phyloP scores from a whole-genome alignment of 2,329 filamentous ascomycete genomes.

The Botrytis cinerea region DNA sequence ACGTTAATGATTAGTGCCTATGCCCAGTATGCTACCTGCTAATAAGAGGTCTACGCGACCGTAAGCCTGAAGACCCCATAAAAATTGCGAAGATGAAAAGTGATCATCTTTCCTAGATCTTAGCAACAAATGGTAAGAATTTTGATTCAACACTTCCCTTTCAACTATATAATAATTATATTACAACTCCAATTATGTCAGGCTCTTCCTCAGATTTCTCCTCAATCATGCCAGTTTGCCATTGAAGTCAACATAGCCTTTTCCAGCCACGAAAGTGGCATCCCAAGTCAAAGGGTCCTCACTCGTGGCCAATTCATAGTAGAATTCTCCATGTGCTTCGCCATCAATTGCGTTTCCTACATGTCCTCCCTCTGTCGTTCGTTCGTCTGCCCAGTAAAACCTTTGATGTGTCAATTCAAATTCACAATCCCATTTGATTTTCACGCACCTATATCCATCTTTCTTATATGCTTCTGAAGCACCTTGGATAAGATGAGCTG shows the following conservation, averaged over 20 bases:
- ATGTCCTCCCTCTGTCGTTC: slow-evolving; percentile 46
- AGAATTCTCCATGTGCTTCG: slow-evolving; percentile 47
- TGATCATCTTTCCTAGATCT: too few species aligned
- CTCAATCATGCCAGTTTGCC: not conserved
- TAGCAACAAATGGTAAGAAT: not conserved
- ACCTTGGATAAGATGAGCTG: slow-evolving; percentile 40
- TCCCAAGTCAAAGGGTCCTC: slow-evolving; percentile 48
- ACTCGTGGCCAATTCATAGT: slow-evolving; percentile 44
- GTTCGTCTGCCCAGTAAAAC: slow-evolving; percentile 55
- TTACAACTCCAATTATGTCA: not conserved
- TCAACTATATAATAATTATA: not conserved
- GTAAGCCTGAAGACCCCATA: not conserved
- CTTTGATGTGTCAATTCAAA: slow-evolving; percentile 31
- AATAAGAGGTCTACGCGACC: not conserved
- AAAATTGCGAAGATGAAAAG: not conserved
- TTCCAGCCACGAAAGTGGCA: slow-evolving; percentile 48
- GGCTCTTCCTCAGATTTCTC: not conserved
- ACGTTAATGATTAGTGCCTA: not conserved
- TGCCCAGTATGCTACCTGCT: not conserved
- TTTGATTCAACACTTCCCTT: not conserved
- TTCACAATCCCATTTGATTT: not conserved
- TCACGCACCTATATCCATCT: slow-evolving; percentile 42
- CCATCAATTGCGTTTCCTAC: slow-evolving; percentile 42
- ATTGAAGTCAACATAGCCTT: slow-evolving; percentile 33
- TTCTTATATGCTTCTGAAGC: slow-evolving; percentile 43